These are phyloP conservation scores for Oryza officinalis DNA, from an alignment of 176 grass and related monocot genomes.

Conservation along the genomic window DNA sequence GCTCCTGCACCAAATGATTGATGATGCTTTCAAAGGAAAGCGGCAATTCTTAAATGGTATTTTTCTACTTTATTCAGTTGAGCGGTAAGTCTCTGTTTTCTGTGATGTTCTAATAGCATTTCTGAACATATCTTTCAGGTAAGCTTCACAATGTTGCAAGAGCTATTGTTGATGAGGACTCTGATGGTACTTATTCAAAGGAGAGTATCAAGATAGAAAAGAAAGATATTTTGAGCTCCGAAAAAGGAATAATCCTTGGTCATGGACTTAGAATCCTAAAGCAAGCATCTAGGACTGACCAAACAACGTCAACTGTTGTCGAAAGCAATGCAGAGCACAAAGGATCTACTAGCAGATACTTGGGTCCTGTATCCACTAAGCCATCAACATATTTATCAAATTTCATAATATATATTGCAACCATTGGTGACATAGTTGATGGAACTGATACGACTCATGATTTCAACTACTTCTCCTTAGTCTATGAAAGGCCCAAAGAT, in stretches of 20 bases:
- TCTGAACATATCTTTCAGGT: slow-evolving; percentile 59
- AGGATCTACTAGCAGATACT: slow-evolving; percentile 70
- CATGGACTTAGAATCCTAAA: slow-evolving; percentile 78
- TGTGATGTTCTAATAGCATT: slow-evolving; percentile 18
- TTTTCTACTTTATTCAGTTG: slow-evolving; percentile 32
- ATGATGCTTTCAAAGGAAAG: slow-evolving; percentile 97
- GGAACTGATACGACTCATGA: slow-evolving; percentile 97
- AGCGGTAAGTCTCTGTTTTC: slow-evolving; percentile 41
- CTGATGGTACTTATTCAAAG: slow-evolving; percentile 57
- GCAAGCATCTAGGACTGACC: slow-evolving; percentile 44
- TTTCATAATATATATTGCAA: slow-evolving; percentile 96
- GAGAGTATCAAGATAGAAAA: slow-evolving; percentile 58
- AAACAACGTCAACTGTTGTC: slow-evolving; percentile 41
- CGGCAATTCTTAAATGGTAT: slow-evolving; percentile 93
- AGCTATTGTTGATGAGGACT: slow-evolving; percentile 85
- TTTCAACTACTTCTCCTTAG: slow-evolving; percentile 98
- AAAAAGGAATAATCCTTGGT: slow-evolving; percentile 76
- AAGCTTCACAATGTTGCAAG: slow-evolving; percentile 98
- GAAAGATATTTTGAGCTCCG: slow-evolving; percentile 58
- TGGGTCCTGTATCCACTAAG: slow-evolving; percentile 71
- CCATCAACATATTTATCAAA: slow-evolving; percentile 88
- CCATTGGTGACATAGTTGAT: slow-evolving; percentile 97
- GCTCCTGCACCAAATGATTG: slow-evolving; percentile 93
- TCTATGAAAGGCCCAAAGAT: slow-evolving; percentile 95
- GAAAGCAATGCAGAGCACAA: slow-evolving; percentile 64